phyloP scores from a whole-genome alignment of 495 filamentous ascomycete species.

The Bryoglossum gracile region DNA sequence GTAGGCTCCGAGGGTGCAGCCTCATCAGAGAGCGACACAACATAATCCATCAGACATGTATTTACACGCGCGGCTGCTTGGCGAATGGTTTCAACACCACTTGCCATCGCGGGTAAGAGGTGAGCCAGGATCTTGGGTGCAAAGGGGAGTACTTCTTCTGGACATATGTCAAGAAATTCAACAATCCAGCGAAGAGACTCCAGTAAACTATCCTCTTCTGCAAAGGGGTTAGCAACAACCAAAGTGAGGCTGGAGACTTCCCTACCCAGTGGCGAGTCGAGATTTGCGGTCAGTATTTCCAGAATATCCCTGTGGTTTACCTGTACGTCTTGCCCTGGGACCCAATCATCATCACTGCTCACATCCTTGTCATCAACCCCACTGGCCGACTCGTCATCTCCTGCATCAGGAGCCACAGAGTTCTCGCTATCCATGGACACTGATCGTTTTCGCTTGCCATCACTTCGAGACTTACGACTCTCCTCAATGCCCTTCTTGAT shows the following conservation, averaged over 20 bases:
- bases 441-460: constrained; percentile 59
- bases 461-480: constrained; percentile 58
- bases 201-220: constrained; percentile 83
- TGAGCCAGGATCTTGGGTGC: constrained; percentile 86
- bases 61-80: constrained; percentile 86
- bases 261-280: constrained; percentile 76
- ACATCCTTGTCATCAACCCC: constrained; percentile 54
- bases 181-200: constrained; percentile 94
- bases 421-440: constrained; percentile 56
- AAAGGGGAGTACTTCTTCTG: constrained; percentile 94
- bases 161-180: constrained; percentile 92
- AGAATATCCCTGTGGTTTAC: constrained; percentile 89
- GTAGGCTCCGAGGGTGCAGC: constrained; percentile 37
- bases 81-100: constrained; percentile 79
- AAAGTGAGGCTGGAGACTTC: too few species aligned
- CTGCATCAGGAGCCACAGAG: constrained; percentile 31
- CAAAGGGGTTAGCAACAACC: constrained; percentile 10
- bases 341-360: constrained; percentile 82
- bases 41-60: constrained; percentile 80
- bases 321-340: constrained; percentile 93
- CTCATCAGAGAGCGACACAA: constrained; percentile 84
- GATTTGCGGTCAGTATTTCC: constrained; percentile 83
- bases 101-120: constrained; percentile 90
- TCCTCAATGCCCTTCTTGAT: constrained; percentile 90
- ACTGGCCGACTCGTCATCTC: constrained; percentile 50